These are phyloP conservation scores for Theileria sp. DNA, from an alignment of 169 alveolate species.

Conservation along the genomic window DNA sequence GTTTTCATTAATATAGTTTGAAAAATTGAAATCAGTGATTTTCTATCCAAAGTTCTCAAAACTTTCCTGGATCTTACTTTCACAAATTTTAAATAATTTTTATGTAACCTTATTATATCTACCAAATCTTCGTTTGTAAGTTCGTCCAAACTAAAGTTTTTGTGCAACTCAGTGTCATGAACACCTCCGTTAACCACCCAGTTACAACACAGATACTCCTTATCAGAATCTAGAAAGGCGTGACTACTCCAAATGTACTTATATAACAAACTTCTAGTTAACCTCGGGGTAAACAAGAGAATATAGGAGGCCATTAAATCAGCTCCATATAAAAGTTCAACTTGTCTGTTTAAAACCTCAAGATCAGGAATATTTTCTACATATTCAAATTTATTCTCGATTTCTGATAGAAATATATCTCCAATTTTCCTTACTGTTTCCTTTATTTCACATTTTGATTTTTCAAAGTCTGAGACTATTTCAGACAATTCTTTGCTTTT, in stretches of 20 bases:
- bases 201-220: slow-evolving; percentile 58
- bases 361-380: slow-evolving; percentile 37
- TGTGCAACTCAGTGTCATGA: slow-evolving; percentile 51
- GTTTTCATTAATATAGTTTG: slow-evolving; percentile 53
- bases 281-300: slow-evolving; percentile 28
- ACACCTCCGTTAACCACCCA: slow-evolving; percentile 57
- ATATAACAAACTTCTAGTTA: slow-evolving; percentile 41
- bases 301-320: slow-evolving; percentile 63
- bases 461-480: slow-evolving; percentile 13
- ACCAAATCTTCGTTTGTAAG: slow-evolving; percentile 41
- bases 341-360: slow-evolving; percentile 36
- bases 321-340: slow-evolving; percentile 44
- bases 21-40: slow-evolving; percentile 45
- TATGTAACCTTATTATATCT: slow-evolving; percentile 54
- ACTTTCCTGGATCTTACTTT: slow-evolving; percentile 50
- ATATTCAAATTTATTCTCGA: slow-evolving; percentile 12
- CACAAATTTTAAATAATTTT: slow-evolving; percentile 52
- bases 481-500: slow-evolving; percentile 24
- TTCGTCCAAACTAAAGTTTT: slow-evolving; percentile 10
- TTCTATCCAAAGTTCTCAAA: slow-evolving; percentile 36
- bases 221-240: slow-evolving; percentile 48
- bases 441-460: slow-evolving; percentile 3
- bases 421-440: slow-evolving; percentile 32
- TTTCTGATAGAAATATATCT: slow-evolving; percentile 39
- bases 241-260: slow-evolving; percentile 46